Conservation (phyloP, 768 basidiomycete genomes). For the Porpolomopsis calyptriformis region DNA sequence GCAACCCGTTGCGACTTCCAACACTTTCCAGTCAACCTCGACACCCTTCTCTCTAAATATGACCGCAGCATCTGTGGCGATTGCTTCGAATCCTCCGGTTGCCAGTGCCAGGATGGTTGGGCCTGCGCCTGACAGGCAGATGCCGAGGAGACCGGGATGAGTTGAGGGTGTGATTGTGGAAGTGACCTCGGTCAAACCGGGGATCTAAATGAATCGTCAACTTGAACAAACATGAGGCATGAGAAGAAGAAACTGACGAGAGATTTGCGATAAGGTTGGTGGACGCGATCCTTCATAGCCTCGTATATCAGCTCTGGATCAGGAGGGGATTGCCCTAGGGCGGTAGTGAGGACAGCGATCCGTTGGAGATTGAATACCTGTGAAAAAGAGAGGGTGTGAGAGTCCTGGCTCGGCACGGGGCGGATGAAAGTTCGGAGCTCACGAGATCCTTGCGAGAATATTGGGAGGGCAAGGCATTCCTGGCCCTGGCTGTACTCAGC, state of each 20-base stretch:
- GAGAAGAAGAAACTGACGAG: constrained; percentile 43
- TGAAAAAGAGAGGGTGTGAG: constrained; percentile 1
- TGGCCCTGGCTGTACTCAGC: constrained; percentile 89
- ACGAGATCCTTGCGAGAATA: constrained; percentile 92
- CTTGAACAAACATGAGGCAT: not conserved
- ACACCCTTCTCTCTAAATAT: constrained; percentile 67
- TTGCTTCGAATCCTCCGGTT: constrained; percentile 69
- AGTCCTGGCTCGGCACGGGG: too few relatives aligned
- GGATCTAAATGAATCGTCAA: constrained; percentile 55
- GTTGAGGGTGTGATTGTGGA: constrained; percentile 76
- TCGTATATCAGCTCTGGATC: constrained; percentile 97
- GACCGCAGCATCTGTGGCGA: constrained; percentile 68
- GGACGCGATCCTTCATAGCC: constrained; percentile 97
- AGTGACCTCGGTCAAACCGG: constrained; percentile 89
- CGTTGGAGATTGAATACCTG: constrained; percentile 98
- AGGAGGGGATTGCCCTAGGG: constrained; percentile 80
- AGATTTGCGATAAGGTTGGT: constrained; percentile 88
- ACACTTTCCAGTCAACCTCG: constrained; percentile 83
- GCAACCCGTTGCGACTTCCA: constrained; percentile 52
- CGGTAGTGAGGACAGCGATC: constrained; percentile 90
- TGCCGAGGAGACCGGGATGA: constrained; percentile 92
- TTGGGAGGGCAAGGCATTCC: constrained; percentile 71
- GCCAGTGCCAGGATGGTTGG: constrained; percentile 96
- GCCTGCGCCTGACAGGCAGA: constrained; percentile 95
- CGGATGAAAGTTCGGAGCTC: constrained; percentile 17